Base-by-base conservation (phyloP, 805 yeast genomes). In the Teunomyces pallodes region DNA sequence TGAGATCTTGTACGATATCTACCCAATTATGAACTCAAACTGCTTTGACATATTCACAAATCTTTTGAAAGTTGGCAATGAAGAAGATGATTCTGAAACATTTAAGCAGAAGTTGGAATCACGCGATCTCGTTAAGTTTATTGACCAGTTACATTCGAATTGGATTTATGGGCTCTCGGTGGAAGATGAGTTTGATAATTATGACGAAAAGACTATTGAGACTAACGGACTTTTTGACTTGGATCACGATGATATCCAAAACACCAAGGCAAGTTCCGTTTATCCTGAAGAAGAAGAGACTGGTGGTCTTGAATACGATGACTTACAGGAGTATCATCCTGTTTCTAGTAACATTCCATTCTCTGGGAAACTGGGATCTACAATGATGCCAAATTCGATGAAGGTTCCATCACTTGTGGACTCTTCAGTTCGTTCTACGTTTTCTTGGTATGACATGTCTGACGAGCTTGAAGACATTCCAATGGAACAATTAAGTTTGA, bases 1-100 rank as follows among this genome's bases (percentile, higher is more conserved):
- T 14, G 69, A 67, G 44, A 70, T 75, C 44, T 64, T 79, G 35
- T 76, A 70, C 56, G 82, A 77, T 54, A 76, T 77, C 45, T 79
- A 77, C 55, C 74, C 81, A 12, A 67, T 64, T 50, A 69, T 77
- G 70, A 74, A 73, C 58, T 48, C 63, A 28, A 65, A 64, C 48
- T 72, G 79, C 26, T 79, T 70, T 55, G 54, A 58, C 26, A 66
- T 75, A 10, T 74, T 79, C 52, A 66, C 67, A 53, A 65, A 70
- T 48, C 60, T 77, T 42, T 65, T 80, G 53, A 57, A 60, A 41
- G 56, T 65, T 31, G 73, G 72, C 6, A 67, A 69, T 24, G 53
- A 64, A 26, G 75, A 73, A 30, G 74, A 67, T 45, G 69, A 46
- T 35, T 29, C 30, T 30, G 39, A 20, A 33, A 46, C 49, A 8